Base-by-base conservation (phyloP, 2,329 filamentous ascomycete species). In the Fusarium scirpi region DNA sequence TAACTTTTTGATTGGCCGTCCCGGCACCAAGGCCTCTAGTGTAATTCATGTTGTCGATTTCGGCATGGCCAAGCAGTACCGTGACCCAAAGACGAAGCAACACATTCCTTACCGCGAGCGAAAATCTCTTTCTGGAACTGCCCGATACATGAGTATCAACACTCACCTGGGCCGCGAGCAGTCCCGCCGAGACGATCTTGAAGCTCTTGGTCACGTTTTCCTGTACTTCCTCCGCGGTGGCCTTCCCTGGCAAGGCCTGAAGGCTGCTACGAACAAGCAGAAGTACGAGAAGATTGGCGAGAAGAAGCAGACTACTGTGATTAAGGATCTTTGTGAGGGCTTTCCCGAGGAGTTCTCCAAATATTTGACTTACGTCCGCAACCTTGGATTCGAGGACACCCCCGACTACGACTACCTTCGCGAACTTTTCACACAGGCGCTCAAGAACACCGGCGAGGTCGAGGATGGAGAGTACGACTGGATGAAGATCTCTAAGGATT, bases 211-310 rank as follows among this genome's bases (percentile, higher is more conserved):
- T 22, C 90, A 92, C 77, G 90, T 92, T 43, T 92, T 92, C 80
- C 89, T 92, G 85, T 92, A 92, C 80, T 92, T 92, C 80, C 80
- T 92, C 46, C 85, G 90, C n/a, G 90, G 90, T 48, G 89, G 89
- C 10, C 84, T 92, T 58, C 90, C 90, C 38, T 92, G 90, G 90
- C 90, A 92, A 78, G 90, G 90, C 12, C 83, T 92, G 69, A 92
- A 92, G 83, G 90, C 90, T 79, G 90, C 89, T 30, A 92, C 90
- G 48, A 92, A 92, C 81, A 91, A 99, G 89, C 96, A 99, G 80
- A 99, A 99, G 85, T 99, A 99, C 80, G 96, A 99, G 84, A 98
- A 98, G 88, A 99, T 99, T 82, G 96, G 96, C 47, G 95, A 99
- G 86, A 98, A 99, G 91, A 99, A 99, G 86, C 96, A 98, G 85